Evolutionary conservation across 495 filamentous ascomycete species (phyloP).

Genomic region (Aspergillus sclerotioniger): DNA sequence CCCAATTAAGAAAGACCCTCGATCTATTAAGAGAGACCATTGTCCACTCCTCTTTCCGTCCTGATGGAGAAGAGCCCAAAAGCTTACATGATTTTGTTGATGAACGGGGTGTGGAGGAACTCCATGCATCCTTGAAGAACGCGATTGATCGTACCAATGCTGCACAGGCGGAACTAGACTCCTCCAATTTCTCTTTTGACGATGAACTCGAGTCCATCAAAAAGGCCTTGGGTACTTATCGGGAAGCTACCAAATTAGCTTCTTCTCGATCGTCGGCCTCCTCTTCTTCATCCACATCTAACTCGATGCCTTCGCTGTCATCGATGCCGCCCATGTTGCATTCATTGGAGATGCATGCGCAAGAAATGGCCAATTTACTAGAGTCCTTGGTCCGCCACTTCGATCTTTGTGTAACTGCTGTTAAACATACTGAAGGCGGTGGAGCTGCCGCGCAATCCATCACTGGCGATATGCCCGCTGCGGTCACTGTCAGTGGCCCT

Average conservation of each 20-base stretch:
- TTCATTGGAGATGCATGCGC: slow-evolving; percentile 71
- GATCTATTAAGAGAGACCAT: slow-evolving; percentile 64
- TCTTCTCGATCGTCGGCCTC: slow-evolving; percentile 42
- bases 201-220: slow-evolving; percentile 63
- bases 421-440: slow-evolving; percentile 90
- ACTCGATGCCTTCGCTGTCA: slow-evolving; percentile 41
- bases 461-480: slow-evolving; percentile 57
- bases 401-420: slow-evolving; percentile 88
- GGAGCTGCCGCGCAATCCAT: slow-evolving; percentile 64
- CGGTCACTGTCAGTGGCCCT: slow-evolving; percentile 50
- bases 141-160: slow-evolving; percentile 59
- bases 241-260: slow-evolving; percentile 38
- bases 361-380: slow-evolving; percentile 78
- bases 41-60: slow-evolving; percentile 73
- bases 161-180: slow-evolving; percentile 54
- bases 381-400: slow-evolving; percentile 87
- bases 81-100: slow-evolving; percentile 90
- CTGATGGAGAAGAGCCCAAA: slow-evolving; percentile 62
- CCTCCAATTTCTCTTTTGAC: slow-evolving; percentile 47
- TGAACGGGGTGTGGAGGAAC: slow-evolving; percentile 67
- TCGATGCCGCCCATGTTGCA: slow-evolving; percentile 67
- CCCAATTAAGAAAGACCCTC: slow-evolving; percentile 68
- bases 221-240: slow-evolving; percentile 50
- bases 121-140: slow-evolving; percentile 63
- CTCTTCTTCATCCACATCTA: slow-evolving; percentile 36